A percentile compares a stretch with the other conserved stretches of the same genome.
Conservation (phyloP, 139 green algal genomes). For the Diplosphaera chodatii region DNA sequence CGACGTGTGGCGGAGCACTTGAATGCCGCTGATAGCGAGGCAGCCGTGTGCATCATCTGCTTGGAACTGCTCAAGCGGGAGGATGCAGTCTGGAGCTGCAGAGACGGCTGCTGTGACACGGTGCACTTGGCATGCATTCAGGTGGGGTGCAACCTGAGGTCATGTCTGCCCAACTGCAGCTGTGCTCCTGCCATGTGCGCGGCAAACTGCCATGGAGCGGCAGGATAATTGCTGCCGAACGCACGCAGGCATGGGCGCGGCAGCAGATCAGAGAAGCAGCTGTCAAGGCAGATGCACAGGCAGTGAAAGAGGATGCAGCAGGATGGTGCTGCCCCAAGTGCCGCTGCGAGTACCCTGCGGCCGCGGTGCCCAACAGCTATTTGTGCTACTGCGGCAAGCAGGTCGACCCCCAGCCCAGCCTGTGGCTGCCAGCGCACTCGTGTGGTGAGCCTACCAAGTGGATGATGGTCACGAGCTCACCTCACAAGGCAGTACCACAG, state of each 20-base stretch:
- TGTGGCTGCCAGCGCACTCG: slow-evolving; percentile 59
- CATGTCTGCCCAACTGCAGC: too few relatives aligned
- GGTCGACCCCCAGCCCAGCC: slow-evolving; percentile 33
- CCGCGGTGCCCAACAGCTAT: slow-evolving; percentile 45
- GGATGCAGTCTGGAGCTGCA: slow-evolving; percentile 52
- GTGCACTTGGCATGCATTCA: slow-evolving; percentile 70
- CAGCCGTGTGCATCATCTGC: slow-evolving; percentile 55
- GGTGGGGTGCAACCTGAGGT: too few relatives aligned
- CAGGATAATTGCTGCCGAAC: too few relatives aligned
- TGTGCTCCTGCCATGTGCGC: too few relatives aligned
- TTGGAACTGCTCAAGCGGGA: slow-evolving; percentile 22
- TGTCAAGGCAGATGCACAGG: slow-evolving; percentile 8
- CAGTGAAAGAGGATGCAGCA: too few relatives aligned
- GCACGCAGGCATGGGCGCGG: slow-evolving; percentile 58
- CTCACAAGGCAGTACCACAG: too few relatives aligned
- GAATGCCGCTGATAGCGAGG: slow-evolving; percentile 20
- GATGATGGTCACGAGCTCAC: too few relatives aligned
- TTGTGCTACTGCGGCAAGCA: slow-evolving; percentile 70
- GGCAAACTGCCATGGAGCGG: too few relatives aligned
- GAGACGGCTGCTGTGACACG: slow-evolving; percentile 48
- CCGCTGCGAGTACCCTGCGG: slow-evolving; percentile 35
- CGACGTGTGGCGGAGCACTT: slow-evolving; percentile 52
- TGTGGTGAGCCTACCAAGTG: too few relatives aligned
- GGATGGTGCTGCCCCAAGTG: slow-evolving; percentile 84
- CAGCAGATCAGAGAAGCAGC: slow-evolving; percentile 44